Percentiles rank a stretch among this genome's conserved stretches.
These are phyloP conservation scores for Neoboletus subvelutipes DNA, from an alignment of 768 basidiomycete genomes.

Conservation along the genomic window DNA sequence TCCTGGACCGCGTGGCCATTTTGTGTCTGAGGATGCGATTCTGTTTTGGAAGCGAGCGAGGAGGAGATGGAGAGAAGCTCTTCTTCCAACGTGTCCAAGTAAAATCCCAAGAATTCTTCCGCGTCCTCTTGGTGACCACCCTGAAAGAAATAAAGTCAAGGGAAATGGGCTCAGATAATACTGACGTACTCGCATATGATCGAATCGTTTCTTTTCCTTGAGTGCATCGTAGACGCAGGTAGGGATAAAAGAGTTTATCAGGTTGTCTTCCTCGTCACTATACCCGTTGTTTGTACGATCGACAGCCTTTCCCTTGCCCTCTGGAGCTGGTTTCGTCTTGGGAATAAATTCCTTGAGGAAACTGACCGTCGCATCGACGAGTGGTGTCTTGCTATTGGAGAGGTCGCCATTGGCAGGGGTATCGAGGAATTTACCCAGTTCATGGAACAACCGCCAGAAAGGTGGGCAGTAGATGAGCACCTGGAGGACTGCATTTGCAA, in stretches of 20 bases:
- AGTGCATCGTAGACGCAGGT: conserved; percentile 88
- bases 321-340: conserved; percentile 21
- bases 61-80: conserved; percentile 73
- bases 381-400: conserved; percentile 42
- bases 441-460: conserved; percentile 75
- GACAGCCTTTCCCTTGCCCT: conserved; percentile 42
- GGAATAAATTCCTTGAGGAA: conserved; percentile 77
- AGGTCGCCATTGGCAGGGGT: conserved; percentile 26
- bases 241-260: conserved; percentile 76
- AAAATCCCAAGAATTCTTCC: conserved; percentile 98
- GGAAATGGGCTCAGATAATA: conserved; percentile 3
- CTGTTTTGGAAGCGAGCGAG: conserved; percentile 45
- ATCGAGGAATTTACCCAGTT: conserved; percentile 57
- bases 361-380: conserved; percentile 65
- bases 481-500: conserved; percentile 93
- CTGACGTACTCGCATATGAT: conserved; percentile 78
- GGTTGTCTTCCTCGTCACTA: conserved; percentile 47
- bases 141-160: conserved; percentile 33
- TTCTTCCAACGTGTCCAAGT: conserved; percentile 91
- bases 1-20: conserved; percentile 33
- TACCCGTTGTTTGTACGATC: conserved; percentile 29
- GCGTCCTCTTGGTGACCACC: conserved; percentile 97
- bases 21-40: conserved; percentile 12
- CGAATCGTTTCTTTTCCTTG: conserved; percentile 91
- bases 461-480: conserved; percentile 86